These are phyloP conservation scores for Porogramme epimiltina DNA, from an alignment of 1,284 basidiomycete genomes.

Conservation along the genomic window DNA sequence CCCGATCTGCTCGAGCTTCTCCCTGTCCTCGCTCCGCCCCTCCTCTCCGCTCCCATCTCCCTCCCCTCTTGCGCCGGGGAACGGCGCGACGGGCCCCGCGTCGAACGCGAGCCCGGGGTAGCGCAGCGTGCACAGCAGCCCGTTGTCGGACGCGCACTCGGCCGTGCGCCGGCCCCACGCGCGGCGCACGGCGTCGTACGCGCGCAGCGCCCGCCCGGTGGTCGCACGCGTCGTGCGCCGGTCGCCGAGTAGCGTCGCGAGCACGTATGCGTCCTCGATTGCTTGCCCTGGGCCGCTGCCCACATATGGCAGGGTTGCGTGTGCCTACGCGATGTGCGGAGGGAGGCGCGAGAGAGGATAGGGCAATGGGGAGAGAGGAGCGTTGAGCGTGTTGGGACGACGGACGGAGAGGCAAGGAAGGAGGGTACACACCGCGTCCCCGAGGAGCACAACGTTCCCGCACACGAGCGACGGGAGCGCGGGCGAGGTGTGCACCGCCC, in stretches of 20 bases:
- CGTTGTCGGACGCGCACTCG: constrained; percentile 31
- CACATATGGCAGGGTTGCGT: constrained; percentile 57
- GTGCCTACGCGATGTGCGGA: constrained; percentile 36
- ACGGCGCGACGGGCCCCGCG: neutral
- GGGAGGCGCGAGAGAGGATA: neutral
- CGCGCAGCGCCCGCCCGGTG: constrained; percentile 36
- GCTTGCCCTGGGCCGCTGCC: constrained; percentile 58
- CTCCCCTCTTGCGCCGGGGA: too few relatives aligned
- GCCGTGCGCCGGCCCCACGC: constrained; percentile 40
- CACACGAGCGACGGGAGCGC: constrained; percentile 41
- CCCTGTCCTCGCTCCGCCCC: constrained; percentile 8
- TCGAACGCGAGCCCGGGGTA: constrained; percentile 30
- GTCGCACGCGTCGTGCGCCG: constrained; percentile 36
- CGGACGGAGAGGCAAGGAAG: neutral
- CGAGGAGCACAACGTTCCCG: constrained; percentile 47
- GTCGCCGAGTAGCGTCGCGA: constrained; percentile 47
- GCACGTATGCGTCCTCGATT: constrained; percentile 49
- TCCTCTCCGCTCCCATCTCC: neutral
- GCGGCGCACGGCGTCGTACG: constrained; percentile 46
- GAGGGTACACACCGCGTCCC: constrained; percentile 44
- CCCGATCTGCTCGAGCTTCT: constrained; percentile 30
- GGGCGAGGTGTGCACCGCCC: constrained; percentile 51
- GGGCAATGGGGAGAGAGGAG: neutral
- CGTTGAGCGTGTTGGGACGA: neutral
- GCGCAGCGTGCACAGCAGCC: constrained; percentile 36